Evolutionary conservation across 345 rosid genomes (phyloP).

Genomic region (Diplotaxis tenuifolia): DNA sequence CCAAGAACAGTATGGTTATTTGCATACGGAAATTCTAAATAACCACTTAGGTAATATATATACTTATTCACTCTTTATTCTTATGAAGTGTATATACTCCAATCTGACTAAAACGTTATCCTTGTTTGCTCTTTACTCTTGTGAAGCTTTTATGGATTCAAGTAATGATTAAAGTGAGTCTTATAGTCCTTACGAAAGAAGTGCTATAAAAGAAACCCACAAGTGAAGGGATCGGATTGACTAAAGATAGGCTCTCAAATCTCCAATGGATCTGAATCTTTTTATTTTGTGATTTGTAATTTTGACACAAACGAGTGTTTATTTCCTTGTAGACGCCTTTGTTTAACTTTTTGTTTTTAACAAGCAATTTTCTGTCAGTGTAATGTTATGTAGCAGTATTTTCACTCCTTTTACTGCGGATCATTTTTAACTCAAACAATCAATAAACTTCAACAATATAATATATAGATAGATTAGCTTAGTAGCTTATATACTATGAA

Average conservation of each 20-base stretch:
- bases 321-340: neutral
- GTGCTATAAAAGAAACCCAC: neutral
- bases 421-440: neutral
- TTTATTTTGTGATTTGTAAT: neutral
- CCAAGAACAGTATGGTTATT: conserved; percentile 29
- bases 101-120: conserved; percentile 11
- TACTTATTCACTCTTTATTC: conserved; percentile 16
- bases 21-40: conserved; percentile 25
- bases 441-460: neutral
- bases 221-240: neutral
- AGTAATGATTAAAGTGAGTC: conserved; percentile 15
- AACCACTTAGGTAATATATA: conserved; percentile 10
- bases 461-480: neutral
- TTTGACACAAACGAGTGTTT: neutral
- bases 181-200: neutral
- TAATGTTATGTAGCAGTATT: neutral
- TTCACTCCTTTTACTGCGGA: neutral
- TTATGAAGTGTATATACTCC: neutral
- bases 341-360: conserved; percentile 6
- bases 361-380: neutral
- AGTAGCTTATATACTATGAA: neutral
- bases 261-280: conserved; percentile 4
- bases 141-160: conserved; percentile 9
- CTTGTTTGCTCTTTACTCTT: conserved; percentile 15
- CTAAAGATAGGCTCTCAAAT: neutral